These are phyloP conservation scores for Kuraishia hungarica DNA, from an alignment of 805 yeast genomes.

Conservation along the genomic window DNA sequence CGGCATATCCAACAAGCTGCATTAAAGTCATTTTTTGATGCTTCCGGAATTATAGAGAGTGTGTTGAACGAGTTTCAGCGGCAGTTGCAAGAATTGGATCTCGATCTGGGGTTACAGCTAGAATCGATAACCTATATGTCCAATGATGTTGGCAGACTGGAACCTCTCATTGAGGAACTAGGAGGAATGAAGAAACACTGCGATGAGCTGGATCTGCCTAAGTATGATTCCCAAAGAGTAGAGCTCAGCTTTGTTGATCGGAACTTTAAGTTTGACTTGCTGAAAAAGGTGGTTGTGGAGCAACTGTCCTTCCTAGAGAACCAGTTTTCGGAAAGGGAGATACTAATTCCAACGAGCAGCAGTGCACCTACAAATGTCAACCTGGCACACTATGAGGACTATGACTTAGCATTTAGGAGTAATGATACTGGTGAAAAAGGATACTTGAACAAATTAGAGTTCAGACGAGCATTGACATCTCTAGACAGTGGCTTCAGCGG, in stretches of 20 bases:
- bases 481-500: not conserved
- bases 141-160: not conserved
- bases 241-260: slow-evolving; percentile 23
- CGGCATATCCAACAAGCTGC: not conserved
- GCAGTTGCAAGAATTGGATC: slow-evolving; percentile 1
- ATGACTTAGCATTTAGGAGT: slow-evolving; percentile 33
- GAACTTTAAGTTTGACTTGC: slow-evolving; percentile 25
- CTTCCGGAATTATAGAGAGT: not conserved
- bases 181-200: not conserved
- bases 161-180: not conserved
- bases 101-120: slow-evolving; percentile 7
- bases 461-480: slow-evolving; percentile 10
- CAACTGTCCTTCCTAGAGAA: slow-evolving; percentile 32
- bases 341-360: slow-evolving; percentile 12
- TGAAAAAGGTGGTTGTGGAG: slow-evolving; percentile 27
- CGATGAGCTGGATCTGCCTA: not conserved
- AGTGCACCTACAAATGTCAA: slow-evolving; percentile 22
- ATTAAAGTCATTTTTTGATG: not conserved
- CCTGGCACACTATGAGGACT: slow-evolving; percentile 30
- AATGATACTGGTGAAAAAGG: slow-evolving; percentile 27
- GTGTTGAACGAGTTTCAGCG: slow-evolving; percentile 2
- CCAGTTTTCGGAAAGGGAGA: slow-evolving; percentile 21
- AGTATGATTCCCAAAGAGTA: not conserved
- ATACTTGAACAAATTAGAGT: slow-evolving; percentile 30
- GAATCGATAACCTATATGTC: not conserved